Base-by-base conservation (phyloP, 768 basidiomycete species). In the Tylopilus vinaceipallidus region DNA sequence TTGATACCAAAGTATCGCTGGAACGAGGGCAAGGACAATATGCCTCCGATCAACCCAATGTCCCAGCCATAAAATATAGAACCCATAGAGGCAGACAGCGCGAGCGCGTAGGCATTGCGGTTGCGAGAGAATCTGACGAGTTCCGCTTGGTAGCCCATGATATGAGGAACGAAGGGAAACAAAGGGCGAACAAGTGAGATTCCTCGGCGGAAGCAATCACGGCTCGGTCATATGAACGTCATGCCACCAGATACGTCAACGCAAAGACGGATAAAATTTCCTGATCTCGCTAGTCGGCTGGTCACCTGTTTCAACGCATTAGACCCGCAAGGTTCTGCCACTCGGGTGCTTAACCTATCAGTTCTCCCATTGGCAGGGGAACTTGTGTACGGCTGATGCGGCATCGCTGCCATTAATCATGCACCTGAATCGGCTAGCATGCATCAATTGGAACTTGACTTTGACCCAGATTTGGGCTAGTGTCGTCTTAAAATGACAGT, bases 21-120 rank as follows among this genome's bases (percentile, higher is more conserved):
- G 59, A 80, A 80, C 3, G 78, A 77, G 5, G 57, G 33, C 13
- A 80, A 61, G 17, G 77, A 57, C 36, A 79, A 61, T 12, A 80
- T 64, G 30, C 79, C 78, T 11, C 79, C 78, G 29, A 80, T 80
- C 42, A 80, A 55, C 8, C 75, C 75, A 2, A 71, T 69, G 48
- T 80, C 77, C 74, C 76, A 77, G 16, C 76, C 78, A 42, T 65
- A 77, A 64, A 76, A 78, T 17, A 79, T 69, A 33, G 74, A 75
- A 10, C 76, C 78, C 68, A 76, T 68, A 1, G 75, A 62, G 0
- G 75, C 77, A 12, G 76, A 76, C 16, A 68, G 44, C 7, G 78
- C 70, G 16, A 79, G 67, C 4, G 67, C 46, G 49, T 79, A 79
- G 3, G 76, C 75, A 63, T 78, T 76, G 38, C 73, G 70, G 55